Evolutionary conservation across 2,329 filamentous ascomycete species (phyloP).

Genomic region (Chaetomium globosum): DNA sequence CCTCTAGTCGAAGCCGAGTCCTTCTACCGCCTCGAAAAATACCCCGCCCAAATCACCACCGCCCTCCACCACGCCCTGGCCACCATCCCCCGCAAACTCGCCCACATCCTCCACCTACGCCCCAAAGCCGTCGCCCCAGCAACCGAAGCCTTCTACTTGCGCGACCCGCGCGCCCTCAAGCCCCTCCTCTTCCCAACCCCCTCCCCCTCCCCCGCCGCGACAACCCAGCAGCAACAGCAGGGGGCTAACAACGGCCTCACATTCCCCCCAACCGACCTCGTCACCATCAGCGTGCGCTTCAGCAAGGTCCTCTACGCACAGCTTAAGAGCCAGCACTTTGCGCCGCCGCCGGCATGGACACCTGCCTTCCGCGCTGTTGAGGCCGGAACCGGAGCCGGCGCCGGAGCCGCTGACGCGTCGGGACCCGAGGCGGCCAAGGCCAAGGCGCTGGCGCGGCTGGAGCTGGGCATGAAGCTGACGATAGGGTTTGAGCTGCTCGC

Average conservation of each 20-base stretch:
- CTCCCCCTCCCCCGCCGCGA: conserved; percentile 42
- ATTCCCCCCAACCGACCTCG: conserved; percentile 78
- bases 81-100: conserved; percentile 78
- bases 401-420: conserved; percentile 4
- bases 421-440: background rate
- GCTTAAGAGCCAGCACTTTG: conserved; percentile 80
- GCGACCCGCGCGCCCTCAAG: conserved; percentile 76
- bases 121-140: conserved; percentile 79
- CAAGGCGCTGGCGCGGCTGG: conserved; percentile 49
- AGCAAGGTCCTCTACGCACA: conserved; percentile 91
- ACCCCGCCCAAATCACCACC: conserved; percentile 72
- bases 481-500: conserved; percentile 90
- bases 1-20: conserved; percentile 80
- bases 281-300: conserved; percentile 77
- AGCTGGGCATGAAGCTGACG: conserved; percentile 85
- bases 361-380: conserved; percentile 42
- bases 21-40: conserved; percentile 84
- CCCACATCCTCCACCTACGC: conserved; percentile 73
- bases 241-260: conserved; percentile 45
- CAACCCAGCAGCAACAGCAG: background rate
- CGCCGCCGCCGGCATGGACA: conserved; percentile 59
- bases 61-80: conserved; percentile 76
- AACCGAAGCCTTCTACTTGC: conserved; percentile 88
- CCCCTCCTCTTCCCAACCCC: conserved; percentile 58
- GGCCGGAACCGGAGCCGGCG: conserved; percentile 27